Percentiles rank a stretch among this genome's conserved stretches.
phyloP scores from a whole-genome alignment of 2,329 filamentous ascomycete genomes.

The Alternaria panax region DNA sequence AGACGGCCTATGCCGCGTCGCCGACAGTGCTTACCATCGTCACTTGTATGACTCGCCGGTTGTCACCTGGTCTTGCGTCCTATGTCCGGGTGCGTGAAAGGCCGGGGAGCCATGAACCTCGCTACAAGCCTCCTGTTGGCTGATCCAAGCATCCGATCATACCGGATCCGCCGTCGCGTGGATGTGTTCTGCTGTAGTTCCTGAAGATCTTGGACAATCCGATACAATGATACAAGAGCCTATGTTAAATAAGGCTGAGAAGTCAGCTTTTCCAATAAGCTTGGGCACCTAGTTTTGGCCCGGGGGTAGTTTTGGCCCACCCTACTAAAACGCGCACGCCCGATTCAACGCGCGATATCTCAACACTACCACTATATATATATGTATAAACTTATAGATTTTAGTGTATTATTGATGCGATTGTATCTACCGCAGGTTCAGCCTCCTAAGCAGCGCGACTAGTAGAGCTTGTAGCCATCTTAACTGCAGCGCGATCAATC shows the following conservation, averaged over 20 bases:
- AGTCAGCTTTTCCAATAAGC: constrained; percentile 1
- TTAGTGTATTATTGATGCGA: no score
- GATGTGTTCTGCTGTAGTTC: not conserved
- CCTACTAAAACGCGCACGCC: no score
- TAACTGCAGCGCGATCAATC: no score
- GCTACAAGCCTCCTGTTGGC: not conserved
- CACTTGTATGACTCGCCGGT: constrained; percentile 6
- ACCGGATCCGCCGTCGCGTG: constrained; percentile 1
- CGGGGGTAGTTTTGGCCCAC: no score
- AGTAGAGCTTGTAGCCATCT: no score
- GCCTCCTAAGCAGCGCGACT: no score
- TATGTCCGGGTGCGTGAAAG: constrained; percentile 1
- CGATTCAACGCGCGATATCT: no score
- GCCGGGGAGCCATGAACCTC: not conserved
- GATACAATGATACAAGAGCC: not conserved
- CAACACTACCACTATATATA: no score
- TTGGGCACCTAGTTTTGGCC: no score
- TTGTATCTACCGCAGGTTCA: no score
- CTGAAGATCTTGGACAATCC: not conserved
- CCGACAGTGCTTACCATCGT: constrained; percentile 1
- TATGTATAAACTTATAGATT: no score
- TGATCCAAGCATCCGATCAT: not conserved
- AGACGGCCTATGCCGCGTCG: not conserved
- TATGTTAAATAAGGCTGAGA: not conserved
- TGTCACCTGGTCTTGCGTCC: not conserved